Percentiles rank a stretch among this genome's conserved stretches.
phyloP scores from a whole-genome alignment of 2,329 filamentous ascomycete species.

The Orbilia brochopaga region DNA sequence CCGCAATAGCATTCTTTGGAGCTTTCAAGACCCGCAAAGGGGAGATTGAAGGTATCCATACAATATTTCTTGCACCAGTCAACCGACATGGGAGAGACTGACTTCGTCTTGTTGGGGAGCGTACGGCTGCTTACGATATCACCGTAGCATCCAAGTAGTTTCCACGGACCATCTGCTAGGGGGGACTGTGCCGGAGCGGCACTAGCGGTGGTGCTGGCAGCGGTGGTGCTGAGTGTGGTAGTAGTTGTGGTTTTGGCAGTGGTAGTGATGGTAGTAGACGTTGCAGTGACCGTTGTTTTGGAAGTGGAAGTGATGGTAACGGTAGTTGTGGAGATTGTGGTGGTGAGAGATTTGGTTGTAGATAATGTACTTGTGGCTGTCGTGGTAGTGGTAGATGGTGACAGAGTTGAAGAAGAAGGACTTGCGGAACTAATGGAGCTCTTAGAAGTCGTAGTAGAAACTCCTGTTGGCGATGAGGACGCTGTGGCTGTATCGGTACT shows the following conservation, averaged over 20 bases:
- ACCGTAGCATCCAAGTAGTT: conserved; percentile 22
- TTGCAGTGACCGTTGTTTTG: conserved; percentile 5
- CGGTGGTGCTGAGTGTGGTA: conserved; percentile 7
- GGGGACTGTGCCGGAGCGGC: neutral
- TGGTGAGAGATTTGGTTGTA: neutral
- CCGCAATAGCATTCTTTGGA: conserved; percentile 63
- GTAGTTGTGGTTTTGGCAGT: conserved; percentile 12
- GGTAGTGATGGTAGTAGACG: conserved; percentile 14
- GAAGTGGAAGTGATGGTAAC: conserved; percentile 12
- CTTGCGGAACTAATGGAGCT: neutral
- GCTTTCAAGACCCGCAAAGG: conserved; percentile 63
- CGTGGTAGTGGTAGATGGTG: neutral
- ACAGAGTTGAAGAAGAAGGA: too few relatives aligned
- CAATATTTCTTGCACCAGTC: conserved; percentile 32
- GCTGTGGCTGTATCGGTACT: neutral
- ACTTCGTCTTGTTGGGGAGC: conserved; percentile 32
- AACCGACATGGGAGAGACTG: conserved; percentile 22
- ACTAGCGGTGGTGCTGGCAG: conserved; percentile 36
- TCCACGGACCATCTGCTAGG: conserved; percentile 10
- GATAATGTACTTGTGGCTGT: neutral
- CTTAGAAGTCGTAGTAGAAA: neutral
- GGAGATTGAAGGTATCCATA: conserved; percentile 31
- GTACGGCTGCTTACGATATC: conserved; percentile 25
- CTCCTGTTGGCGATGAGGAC: too few relatives aligned
- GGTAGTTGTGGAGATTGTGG: conserved; percentile 1